Evolutionary conservation across 805 yeast genomes (phyloP).

Genomic region (Sugiyamaella boreocaroliniensis): DNA sequence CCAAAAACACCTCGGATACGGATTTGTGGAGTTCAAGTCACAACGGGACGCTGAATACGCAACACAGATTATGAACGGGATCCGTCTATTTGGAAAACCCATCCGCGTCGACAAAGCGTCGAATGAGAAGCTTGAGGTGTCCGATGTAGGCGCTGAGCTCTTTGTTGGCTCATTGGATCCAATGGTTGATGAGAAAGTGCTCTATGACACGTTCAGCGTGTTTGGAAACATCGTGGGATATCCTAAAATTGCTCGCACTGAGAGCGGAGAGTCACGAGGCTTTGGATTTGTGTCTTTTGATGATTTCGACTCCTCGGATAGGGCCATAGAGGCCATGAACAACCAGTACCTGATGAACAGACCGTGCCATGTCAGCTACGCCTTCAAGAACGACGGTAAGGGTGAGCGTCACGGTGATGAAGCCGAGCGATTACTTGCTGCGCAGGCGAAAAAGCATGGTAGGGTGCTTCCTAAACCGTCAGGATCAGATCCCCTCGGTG

Average conservation of each 20-base stretch:
- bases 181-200: constrained; percentile 52
- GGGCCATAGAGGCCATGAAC: constrained; percentile 62
- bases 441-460: constrained; percentile 44
- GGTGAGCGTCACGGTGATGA: constrained; percentile 69
- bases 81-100: constrained; percentile 53
- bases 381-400: constrained; percentile 55
- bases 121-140: constrained; percentile 16
- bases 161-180: constrained; percentile 65
- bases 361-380: constrained; percentile 57
- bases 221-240: constrained; percentile 57
- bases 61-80: constrained; percentile 50
- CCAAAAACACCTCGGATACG: constrained; percentile 75
- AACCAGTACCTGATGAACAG: constrained; percentile 64
- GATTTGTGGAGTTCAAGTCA: constrained; percentile 67
- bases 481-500: neutral
- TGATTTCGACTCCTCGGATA: constrained; percentile 61
- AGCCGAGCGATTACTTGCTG: constrained; percentile 65
- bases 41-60: constrained; percentile 66
- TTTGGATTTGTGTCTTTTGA: constrained; percentile 62
- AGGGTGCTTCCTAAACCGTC: constrained; percentile 9
- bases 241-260: constrained; percentile 48
- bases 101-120: constrained; percentile 53
- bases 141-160: constrained; percentile 57
- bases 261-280: constrained; percentile 47
- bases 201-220: constrained; percentile 51